Evolutionary conservation across 2,329 filamentous ascomycete genomes (phyloP).

Genomic region (Botrytis porri): DNA sequence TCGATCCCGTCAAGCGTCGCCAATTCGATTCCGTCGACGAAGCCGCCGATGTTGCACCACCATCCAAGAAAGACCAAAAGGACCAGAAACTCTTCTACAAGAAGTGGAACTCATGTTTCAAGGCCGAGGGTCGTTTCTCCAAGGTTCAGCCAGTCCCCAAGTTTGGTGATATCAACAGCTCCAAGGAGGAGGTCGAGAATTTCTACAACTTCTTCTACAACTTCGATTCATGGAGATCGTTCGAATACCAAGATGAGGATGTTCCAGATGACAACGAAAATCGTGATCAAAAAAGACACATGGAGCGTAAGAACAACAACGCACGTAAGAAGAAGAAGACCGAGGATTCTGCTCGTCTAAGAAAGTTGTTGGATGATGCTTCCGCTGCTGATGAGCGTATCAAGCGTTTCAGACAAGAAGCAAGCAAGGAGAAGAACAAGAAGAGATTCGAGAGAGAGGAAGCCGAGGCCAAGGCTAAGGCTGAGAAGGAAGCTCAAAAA

Average conservation of each 20-base stretch:
- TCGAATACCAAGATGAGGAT: conserved; percentile 98
- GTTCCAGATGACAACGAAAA: conserved; percentile 98
- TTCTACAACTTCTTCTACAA: conserved; percentile 99
- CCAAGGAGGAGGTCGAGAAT: conserved; percentile 83
- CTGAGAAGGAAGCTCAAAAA: conserved; percentile 81
- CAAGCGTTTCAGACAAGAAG: conserved; percentile 92
- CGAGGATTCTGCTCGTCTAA: conserved; percentile 88
- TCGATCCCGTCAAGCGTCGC: conserved; percentile 86
- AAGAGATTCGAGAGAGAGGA: conserved; percentile 88
- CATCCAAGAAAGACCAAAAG: conserved; percentile 82
- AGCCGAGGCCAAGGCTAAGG: conserved; percentile 79
- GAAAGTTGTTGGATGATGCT: conserved; percentile 84
- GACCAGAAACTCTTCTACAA: conserved; percentile 88
- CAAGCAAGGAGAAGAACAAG: conserved; percentile 94
- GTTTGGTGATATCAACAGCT: conserved; percentile 79
- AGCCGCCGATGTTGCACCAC: conserved; percentile 85
- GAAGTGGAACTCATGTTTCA: conserved; percentile 87
- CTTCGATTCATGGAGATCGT: conserved; percentile 96
- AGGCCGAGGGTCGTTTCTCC: conserved; percentile 89
- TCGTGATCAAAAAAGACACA: conserved; percentile 97
- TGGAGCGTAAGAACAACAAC: conserved; percentile 97
- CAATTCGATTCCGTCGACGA: conserved; percentile 98
- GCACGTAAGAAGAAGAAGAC: conserved; percentile 99
- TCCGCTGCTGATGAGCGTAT: conserved; percentile 88
- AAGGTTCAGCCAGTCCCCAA: conserved; percentile 83